These are phyloP conservation scores for Gonapodya prolifera DNA, from an alignment of 192 early-diverging fungal genomes.

Conservation along the genomic window DNA sequence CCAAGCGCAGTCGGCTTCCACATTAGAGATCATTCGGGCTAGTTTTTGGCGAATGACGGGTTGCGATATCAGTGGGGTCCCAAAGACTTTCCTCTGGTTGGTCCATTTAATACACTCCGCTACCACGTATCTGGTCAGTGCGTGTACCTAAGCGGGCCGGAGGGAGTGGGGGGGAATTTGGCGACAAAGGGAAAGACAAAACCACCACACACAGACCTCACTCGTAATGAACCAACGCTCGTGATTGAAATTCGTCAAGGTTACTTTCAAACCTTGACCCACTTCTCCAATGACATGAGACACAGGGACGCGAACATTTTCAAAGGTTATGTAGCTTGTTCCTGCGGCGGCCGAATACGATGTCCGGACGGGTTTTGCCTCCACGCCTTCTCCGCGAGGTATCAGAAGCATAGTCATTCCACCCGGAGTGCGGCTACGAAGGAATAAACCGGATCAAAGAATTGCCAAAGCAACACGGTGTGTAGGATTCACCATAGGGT, in stretches of 20 bases:
- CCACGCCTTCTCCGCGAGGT: constrained; percentile 39
- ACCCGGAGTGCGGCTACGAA: constrained; percentile 22
- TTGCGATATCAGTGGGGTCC: constrained; percentile 51
- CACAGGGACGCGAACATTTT: constrained; percentile 62
- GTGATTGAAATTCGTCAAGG: constrained; percentile 64
- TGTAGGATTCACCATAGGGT: constrained; percentile 18
- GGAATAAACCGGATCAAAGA: neutral
- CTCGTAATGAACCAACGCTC: constrained; percentile 21
- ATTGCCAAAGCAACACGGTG: neutral
- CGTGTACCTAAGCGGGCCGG: neutral
- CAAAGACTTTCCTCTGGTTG: constrained; percentile 59
- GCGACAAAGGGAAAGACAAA: neutral
- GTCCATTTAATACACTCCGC: constrained; percentile 61
- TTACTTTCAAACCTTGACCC: constrained; percentile 50
- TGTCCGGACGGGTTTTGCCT: constrained; percentile 53
- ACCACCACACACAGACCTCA: neutral
- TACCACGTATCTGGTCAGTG: constrained; percentile 27
- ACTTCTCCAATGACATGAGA: constrained; percentile 58
- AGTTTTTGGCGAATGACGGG: constrained; percentile 59
- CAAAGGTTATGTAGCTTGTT: constrained; percentile 46
- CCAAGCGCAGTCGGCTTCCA: neutral
- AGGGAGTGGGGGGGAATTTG: neutral
- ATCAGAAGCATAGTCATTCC: constrained; percentile 61
- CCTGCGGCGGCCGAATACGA: constrained; percentile 52
- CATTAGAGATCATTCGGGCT: constrained; percentile 37